These are phyloP conservation scores for Aspergillus pseudoviridinutans DNA, from an alignment of 2,329 filamentous ascomycete genomes.

Conservation along the genomic window DNA sequence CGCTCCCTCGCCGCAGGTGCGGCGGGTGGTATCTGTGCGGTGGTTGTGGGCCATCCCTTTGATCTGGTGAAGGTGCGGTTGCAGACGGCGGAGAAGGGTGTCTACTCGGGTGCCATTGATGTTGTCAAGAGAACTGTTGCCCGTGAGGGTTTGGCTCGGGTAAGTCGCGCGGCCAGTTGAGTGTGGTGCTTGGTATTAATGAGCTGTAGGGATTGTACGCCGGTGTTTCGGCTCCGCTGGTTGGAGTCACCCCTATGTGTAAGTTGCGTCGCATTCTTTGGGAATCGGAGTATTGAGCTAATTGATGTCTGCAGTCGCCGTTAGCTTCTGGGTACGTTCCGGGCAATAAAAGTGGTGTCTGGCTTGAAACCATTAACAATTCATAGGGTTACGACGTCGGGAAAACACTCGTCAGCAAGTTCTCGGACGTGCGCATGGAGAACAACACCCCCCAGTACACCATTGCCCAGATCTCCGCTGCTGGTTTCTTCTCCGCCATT, in stretches of 20 bases:
- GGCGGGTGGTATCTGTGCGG: slow-evolving; percentile 89
- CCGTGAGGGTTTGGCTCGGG: slow-evolving; percentile 69
- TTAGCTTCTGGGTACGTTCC: slow-evolving; percentile 60
- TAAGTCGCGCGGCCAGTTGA: slow-evolving; percentile 25
- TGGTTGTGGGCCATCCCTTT: slow-evolving; percentile 92
- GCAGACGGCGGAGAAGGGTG: slow-evolving; percentile 90
- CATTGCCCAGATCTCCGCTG: slow-evolving; percentile 82
- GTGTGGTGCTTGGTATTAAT: slow-evolving; percentile 5
- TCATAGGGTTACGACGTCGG: slow-evolving; percentile 92
- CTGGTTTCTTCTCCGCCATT: slow-evolving; percentile 95
- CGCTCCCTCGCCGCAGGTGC: slow-evolving; percentile 85
- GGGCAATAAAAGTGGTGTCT: not conserved
- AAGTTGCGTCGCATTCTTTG: slow-evolving; percentile 42
- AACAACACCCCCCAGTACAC: slow-evolving; percentile 64
- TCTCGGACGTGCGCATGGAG: slow-evolving; percentile 60
- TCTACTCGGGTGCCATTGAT: slow-evolving; percentile 86
- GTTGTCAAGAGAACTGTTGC: slow-evolving; percentile 86
- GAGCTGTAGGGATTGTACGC: slow-evolving; percentile 74
- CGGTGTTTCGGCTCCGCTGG: slow-evolving; percentile 90
- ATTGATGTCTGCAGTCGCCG: slow-evolving; percentile 50
- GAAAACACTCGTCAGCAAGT: slow-evolving; percentile 74
- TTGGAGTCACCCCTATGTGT: slow-evolving; percentile 99
- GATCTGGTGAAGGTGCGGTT: slow-evolving; percentile 96
- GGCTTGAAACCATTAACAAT: slow-evolving; percentile 28
- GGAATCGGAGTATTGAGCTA: not conserved